phyloP scores from a whole-genome alignment of 371 early-diverging fungal genomes.

The Saksenaea oblongispora region DNA sequence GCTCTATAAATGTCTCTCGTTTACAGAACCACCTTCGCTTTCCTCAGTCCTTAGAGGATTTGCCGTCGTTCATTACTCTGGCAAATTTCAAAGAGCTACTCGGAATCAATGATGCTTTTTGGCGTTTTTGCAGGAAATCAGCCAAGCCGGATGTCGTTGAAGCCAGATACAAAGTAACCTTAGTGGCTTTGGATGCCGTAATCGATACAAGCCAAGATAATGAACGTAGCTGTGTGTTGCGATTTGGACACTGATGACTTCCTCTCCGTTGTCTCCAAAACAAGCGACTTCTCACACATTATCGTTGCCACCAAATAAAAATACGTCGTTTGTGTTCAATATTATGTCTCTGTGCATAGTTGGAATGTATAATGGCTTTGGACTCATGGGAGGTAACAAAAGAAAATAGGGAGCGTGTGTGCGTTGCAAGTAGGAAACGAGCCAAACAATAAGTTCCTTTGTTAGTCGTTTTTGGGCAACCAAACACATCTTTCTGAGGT shows the following conservation, averaged over 20 bases:
- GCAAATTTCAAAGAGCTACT: conserved; percentile 24
- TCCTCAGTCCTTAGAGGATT: conserved; percentile 24
- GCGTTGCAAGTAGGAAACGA: too few relatives aligned
- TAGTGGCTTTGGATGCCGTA: conserved; percentile 19
- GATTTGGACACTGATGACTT: conserved; percentile 2
- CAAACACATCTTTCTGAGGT: too few relatives aligned
- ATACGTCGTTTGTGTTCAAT: too few relatives aligned
- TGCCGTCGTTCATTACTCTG: conserved; percentile 24
- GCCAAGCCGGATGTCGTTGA: conserved; percentile 19
- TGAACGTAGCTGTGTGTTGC: conserved; percentile 22
- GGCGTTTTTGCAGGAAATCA: conserved; percentile 26
- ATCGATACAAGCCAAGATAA: conserved; percentile 26
- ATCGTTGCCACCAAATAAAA: not conserved
- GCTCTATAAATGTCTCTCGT: too few relatives aligned
- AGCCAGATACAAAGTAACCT: conserved; percentile 22
- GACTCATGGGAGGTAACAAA: too few relatives aligned
- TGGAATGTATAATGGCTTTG: too few relatives aligned
- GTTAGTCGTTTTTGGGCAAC: too few relatives aligned
- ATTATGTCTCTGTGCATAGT: too few relatives aligned
- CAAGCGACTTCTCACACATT: conserved; percentile 2
- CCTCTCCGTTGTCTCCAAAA: not conserved
- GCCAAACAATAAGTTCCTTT: too few relatives aligned
- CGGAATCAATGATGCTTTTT: conserved; percentile 22
- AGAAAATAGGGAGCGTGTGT: too few relatives aligned
- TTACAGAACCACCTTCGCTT: conserved; percentile 25